These are phyloP conservation scores for Globisporangium barbulae DNA, from an alignment of 352 stramenopile species.

Conservation along the genomic window DNA sequence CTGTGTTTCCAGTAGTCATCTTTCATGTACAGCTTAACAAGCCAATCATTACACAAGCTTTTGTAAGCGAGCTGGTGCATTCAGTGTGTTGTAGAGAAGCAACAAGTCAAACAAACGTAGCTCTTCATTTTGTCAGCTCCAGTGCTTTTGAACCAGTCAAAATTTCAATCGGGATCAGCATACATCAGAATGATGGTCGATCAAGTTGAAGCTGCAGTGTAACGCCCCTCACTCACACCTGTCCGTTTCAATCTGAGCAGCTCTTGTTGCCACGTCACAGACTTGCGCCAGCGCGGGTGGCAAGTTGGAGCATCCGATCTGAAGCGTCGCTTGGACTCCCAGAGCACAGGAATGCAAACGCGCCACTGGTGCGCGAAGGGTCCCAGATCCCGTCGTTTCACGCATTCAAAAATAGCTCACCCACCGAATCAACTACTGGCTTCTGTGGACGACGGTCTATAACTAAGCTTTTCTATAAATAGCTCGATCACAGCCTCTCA, in stretches of 20 bases:
- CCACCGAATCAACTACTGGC: neutral
- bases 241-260: slow-evolving; percentile 1
- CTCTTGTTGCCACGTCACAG: slow-evolving; percentile 6
- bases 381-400: neutral
- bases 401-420: neutral
- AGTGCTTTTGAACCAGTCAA: neutral
- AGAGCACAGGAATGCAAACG: neutral
- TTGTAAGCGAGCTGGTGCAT: neutral
- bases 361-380: neutral
- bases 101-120: neutral
- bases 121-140: slow-evolving; percentile 2
- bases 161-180: neutral
- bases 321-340: neutral
- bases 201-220: slow-evolving; percentile 4
- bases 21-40: neutral
- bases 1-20: neutral
- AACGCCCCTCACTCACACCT: neutral
- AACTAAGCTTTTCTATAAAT: slow-evolving; percentile 1
- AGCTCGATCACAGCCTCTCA: neutral
- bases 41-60: no score
- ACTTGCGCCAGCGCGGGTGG: neutral
- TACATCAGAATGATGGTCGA: neutral
- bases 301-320: neutral
- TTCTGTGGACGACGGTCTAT: no score
- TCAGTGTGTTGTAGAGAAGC: neutral